Percentiles rank a stretch among this genome's conserved stretches.
These are phyloP conservation scores for Trichoderma erinaceum DNA, from an alignment of 495 filamentous ascomycete genomes.

Conservation along the genomic window DNA sequence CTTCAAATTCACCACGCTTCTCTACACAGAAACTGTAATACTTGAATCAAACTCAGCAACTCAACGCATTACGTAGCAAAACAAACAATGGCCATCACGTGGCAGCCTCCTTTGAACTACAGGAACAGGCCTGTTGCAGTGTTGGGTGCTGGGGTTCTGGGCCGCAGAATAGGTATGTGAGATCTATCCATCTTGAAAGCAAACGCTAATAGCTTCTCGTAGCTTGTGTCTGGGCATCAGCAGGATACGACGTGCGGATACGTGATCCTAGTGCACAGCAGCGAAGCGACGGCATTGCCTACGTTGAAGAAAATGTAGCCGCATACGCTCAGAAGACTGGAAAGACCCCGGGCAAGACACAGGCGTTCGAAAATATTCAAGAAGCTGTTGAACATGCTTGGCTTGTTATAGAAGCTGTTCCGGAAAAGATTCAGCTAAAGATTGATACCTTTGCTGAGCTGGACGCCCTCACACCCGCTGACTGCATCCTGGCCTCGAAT, in stretches of 20 bases:
- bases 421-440: conserved; percentile 50
- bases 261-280: conserved; percentile 37
- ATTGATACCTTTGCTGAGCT: conserved; percentile 42
- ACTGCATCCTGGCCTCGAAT: conserved; percentile 50
- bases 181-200: neutral
- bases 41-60: no score
- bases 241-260: conserved; percentile 36
- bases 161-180: conserved; percentile 35
- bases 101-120: conserved; percentile 32
- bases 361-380: conserved; percentile 20
- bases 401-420: conserved; percentile 54
- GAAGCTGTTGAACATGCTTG: conserved; percentile 21
- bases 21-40: no score
- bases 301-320: conserved; percentile 28
- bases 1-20: no score
- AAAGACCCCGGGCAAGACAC: neutral
- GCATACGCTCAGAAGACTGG: neutral
- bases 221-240: conserved; percentile 22
- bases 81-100: conserved; percentile 17
- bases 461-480: conserved; percentile 33
- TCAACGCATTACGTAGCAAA: neutral
- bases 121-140: conserved; percentile 36
- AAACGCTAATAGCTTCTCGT: neutral
- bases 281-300: conserved; percentile 29
- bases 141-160: conserved; percentile 44